Percentiles rank a stretch among this genome's conserved stretches.
These are phyloP conservation scores for Colletotrichum sp. DNA, from an alignment of 2,329 filamentous ascomycete genomes.

Conservation along the genomic window DNA sequence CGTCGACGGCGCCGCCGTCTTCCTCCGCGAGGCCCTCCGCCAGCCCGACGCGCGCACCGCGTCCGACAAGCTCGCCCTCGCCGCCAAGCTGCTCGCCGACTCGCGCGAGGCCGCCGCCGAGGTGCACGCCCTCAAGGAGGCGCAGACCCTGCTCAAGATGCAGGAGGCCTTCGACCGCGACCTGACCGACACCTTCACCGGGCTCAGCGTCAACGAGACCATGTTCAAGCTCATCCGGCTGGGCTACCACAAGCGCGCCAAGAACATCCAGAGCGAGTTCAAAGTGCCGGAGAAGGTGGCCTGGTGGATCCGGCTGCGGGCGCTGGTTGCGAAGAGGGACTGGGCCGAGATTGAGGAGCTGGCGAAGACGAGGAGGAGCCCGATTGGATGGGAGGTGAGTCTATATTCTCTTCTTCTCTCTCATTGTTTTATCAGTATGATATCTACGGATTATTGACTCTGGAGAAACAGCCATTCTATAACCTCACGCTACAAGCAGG, in stretches of 20 bases:
- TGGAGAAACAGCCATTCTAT: slow-evolving; percentile 74
- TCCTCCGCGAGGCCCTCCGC: slow-evolving; percentile 81
- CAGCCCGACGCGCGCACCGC: slow-evolving; percentile 74
- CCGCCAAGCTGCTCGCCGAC: slow-evolving; percentile 81
- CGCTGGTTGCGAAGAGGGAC: slow-evolving; percentile 86
- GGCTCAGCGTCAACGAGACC: slow-evolving; percentile 88
- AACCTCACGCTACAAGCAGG: slow-evolving; percentile 88
- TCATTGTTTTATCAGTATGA: neutral
- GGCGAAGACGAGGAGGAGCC: slow-evolving; percentile 78
- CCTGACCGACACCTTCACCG: slow-evolving; percentile 76
- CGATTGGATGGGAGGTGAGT: slow-evolving; percentile 94
- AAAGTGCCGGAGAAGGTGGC: slow-evolving; percentile 89
- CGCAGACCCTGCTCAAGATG: slow-evolving; percentile 78
- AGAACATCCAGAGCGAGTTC: slow-evolving; percentile 90
- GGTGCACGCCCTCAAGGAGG: slow-evolving; percentile 78
- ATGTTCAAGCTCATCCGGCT: slow-evolving; percentile 85
- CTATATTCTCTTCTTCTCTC: neutral
- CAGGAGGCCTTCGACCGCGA: slow-evolving; percentile 90
- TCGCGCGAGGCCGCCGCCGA: slow-evolving; percentile 81
- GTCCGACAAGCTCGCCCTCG: slow-evolving; percentile 86
- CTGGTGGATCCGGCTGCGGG: slow-evolving; percentile 85
- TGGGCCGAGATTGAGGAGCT: slow-evolving; percentile 94
- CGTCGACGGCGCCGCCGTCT: slow-evolving; percentile 85
- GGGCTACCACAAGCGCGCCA: slow-evolving; percentile 83
- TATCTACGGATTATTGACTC: neutral